These are phyloP conservation scores for Geranium brycei DNA, from an alignment of 345 rosid species.

Conservation along the genomic window DNA sequence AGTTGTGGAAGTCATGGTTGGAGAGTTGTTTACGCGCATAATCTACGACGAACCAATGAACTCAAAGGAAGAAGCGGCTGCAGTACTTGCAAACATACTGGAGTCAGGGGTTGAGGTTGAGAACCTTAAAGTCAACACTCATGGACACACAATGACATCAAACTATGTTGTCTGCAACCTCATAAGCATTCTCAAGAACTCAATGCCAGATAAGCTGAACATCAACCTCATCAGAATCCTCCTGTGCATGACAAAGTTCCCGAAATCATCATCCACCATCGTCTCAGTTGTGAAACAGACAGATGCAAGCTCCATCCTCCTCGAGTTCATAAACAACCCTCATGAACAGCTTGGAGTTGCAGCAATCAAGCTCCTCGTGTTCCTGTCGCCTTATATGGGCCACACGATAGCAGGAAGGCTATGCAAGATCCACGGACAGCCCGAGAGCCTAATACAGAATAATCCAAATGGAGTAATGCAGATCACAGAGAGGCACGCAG, in stretches of 20 bases:
- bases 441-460: slow-evolving; percentile 44
- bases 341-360: slow-evolving; percentile 52
- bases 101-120: slow-evolving; percentile 60
- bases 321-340: slow-evolving; percentile 67
- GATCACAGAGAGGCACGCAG: slow-evolving; percentile 63
- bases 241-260: slow-evolving; percentile 46
- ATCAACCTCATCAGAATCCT: slow-evolving; percentile 59
- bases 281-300: slow-evolving; percentile 50
- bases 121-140: slow-evolving; percentile 34
- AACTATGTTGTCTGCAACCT: slow-evolving; percentile 56
- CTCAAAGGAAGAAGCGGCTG: slow-evolving; percentile 59
- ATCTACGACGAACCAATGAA: slow-evolving; percentile 40
- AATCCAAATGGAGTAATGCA: slow-evolving; percentile 21
- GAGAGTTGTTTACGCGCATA: slow-evolving; percentile 56
- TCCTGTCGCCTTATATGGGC: slow-evolving; percentile 52
- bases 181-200: slow-evolving; percentile 55
- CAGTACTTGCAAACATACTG: slow-evolving; percentile 58
- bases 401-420: slow-evolving; percentile 58
- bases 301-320: slow-evolving; percentile 55
- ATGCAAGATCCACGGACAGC: slow-evolving; percentile 66
- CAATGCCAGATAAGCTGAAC: slow-evolving; percentile 57
- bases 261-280: slow-evolving; percentile 36
- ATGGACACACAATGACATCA: slow-evolving; percentile 57
- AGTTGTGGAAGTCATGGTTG: slow-evolving; percentile 44
- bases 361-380: slow-evolving; percentile 51